A percentile compares a stretch with the other conserved stretches of the same genome.
Evolutionary conservation across 768 basidiomycete genomes (phyloP).

Genomic region (Tricholomella constricta): DNA sequence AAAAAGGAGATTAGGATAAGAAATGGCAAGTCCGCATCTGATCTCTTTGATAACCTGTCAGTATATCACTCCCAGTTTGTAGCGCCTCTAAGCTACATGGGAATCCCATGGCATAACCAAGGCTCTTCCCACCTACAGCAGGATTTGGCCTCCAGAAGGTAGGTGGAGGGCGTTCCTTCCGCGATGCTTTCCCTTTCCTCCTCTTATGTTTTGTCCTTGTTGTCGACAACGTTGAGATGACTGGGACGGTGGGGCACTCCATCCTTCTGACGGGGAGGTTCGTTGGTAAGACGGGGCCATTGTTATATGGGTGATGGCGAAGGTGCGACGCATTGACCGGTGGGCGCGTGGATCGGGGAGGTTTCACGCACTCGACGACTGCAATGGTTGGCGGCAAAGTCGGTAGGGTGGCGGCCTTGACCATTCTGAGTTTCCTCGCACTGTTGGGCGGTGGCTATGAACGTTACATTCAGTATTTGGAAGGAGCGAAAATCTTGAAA

Average conservation of each 20-base stretch:
- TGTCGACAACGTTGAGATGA: constrained; percentile 1
- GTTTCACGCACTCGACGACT: constrained; percentile 31
- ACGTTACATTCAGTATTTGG: not conserved
- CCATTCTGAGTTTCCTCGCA: not conserved
- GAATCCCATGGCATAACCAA: constrained; percentile 47
- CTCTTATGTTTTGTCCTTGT: constrained; percentile 9
- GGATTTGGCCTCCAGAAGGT: constrained; percentile 45
- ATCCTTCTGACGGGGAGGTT: constrained; percentile 6
- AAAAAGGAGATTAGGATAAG: too few species aligned
- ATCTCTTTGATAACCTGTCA: constrained; percentile 18
- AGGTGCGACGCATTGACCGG: constrained; percentile 33
- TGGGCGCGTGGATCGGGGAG: constrained; percentile 41
- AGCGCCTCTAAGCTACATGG: constrained; percentile 28
- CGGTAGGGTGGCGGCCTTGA: not conserved
- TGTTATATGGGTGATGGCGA: constrained; percentile 35
- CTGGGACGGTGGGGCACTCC: constrained; percentile 26
- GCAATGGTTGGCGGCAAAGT: constrained; percentile 25
- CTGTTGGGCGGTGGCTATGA: constrained; percentile 1
- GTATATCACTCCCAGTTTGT: constrained; percentile 13
- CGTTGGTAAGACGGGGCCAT: constrained; percentile 8
- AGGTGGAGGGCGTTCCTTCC: constrained; percentile 32
- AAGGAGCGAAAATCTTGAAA: not conserved
- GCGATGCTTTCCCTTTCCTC: constrained; percentile 18
- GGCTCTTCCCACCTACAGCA: constrained; percentile 36
- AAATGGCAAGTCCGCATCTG: constrained; percentile 13